Percentiles rank a stretch among this genome's conserved stretches.
phyloP scores from a whole-genome alignment of 495 filamentous ascomycete genomes.

The Emericellopsis terricola region DNA sequence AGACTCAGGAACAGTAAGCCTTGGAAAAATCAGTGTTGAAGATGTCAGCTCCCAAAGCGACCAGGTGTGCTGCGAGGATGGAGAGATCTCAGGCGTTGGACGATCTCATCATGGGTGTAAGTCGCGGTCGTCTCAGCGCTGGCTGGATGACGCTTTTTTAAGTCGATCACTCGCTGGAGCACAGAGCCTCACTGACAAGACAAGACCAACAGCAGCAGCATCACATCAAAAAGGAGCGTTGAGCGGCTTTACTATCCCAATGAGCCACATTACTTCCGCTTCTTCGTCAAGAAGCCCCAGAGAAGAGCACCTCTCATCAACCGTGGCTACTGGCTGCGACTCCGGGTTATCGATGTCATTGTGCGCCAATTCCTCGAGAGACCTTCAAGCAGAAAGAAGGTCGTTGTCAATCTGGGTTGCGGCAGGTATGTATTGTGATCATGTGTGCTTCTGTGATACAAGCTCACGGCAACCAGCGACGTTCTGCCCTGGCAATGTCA shows the following conservation, averaged over 20 bases:
- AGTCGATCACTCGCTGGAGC: background rate
- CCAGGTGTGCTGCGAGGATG: background rate
- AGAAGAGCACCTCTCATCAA: slow-evolving; percentile 72
- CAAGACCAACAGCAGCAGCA: slow-evolving; percentile 78
- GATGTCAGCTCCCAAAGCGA: too few species aligned
- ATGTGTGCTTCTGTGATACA: background rate
- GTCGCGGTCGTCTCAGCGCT: background rate
- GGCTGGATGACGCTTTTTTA: background rate
- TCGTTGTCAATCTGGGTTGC: slow-evolving; percentile 76
- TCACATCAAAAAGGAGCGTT: slow-evolving; percentile 78
- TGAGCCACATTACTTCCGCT: slow-evolving; percentile 65
- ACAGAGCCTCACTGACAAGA: background rate
- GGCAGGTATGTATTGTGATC: slow-evolving; percentile 48
- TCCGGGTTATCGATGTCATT: slow-evolving; percentile 59
- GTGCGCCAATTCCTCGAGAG: slow-evolving; percentile 52
- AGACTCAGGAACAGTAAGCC: too few species aligned
- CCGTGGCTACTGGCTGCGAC: slow-evolving; percentile 70
- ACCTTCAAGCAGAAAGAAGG: slow-evolving; percentile 40
- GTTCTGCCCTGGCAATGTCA: slow-evolving; percentile 79
- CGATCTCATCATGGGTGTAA: slow-evolving; percentile 3
- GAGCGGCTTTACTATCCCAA: slow-evolving; percentile 61
- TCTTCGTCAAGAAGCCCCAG: slow-evolving; percentile 72
- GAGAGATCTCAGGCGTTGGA: slow-evolving; percentile 1
- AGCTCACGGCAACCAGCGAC: slow-evolving; percentile 40
- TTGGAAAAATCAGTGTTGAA: too few species aligned